These are phyloP conservation scores for Cephalotrichum gorgonifer DNA, from an alignment of 2,329 filamentous ascomycete species.

Conservation along the genomic window DNA sequence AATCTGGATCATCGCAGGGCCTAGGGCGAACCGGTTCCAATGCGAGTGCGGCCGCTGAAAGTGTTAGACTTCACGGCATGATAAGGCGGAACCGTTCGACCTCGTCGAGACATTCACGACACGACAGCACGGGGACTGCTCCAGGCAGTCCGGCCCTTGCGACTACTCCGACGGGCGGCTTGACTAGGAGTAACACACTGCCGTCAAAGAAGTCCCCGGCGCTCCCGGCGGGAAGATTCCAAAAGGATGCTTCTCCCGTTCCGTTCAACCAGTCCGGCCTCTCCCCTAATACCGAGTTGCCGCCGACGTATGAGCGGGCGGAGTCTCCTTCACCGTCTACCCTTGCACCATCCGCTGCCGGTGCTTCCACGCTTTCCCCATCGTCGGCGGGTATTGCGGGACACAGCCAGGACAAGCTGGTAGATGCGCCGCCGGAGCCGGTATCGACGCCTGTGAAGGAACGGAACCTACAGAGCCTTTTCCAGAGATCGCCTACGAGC, in stretches of 20 bases:
- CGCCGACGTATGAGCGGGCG: conserved; percentile 11
- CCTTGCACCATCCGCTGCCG: conserved; percentile 15
- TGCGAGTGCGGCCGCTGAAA: conserved; percentile 80
- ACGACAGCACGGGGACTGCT: conserved; percentile 60
- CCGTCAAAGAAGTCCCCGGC: conserved; percentile 82
- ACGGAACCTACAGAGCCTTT: conserved; percentile 57
- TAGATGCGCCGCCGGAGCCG: conserved; percentile 27
- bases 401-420: conserved; percentile 38
- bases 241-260: conserved; percentile 20
- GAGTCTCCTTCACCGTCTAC: background rate
- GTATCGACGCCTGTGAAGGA: conserved; percentile 51
- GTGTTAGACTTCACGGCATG: conserved; percentile 68
- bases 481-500: conserved; percentile 54
- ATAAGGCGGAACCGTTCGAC: conserved; percentile 84
- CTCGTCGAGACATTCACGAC: conserved; percentile 68
- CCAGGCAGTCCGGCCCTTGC: conserved; percentile 52
- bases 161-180: conserved; percentile 43
- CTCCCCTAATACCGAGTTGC: conserved; percentile 1
- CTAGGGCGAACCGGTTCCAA: conserved; percentile 73
- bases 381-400: conserved; percentile 21
- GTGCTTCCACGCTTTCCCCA: conserved; percentile 15
- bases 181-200: conserved; percentile 73
- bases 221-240: conserved; percentile 57
- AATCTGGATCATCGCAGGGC: conserved; percentile 33
- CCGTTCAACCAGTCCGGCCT: conserved; percentile 13